phyloP scores from a whole-genome alignment of 306 rosid genomes.

The Cucurbita pepo region DNA sequence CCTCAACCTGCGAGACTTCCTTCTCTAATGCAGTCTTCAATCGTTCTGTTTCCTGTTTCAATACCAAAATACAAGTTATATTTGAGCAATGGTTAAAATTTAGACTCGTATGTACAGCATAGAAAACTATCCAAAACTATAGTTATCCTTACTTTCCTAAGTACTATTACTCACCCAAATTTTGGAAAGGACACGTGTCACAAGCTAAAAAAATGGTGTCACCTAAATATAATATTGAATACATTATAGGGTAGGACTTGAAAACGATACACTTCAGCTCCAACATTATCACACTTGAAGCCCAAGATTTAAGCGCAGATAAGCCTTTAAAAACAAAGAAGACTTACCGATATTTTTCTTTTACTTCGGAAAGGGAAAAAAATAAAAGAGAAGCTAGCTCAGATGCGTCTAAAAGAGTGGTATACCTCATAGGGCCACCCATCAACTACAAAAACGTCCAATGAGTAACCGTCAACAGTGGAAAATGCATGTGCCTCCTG shows the following conservation, averaged over 20 bases:
- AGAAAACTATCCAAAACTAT: background rate
- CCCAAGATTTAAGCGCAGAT: background rate
- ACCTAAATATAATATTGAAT: background rate
- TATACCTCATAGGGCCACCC: constrained; percentile 97
- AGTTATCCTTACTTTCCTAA: background rate
- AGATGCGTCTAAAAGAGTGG: background rate
- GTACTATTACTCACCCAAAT: background rate
- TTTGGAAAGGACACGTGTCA: background rate
- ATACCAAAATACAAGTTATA: constrained; percentile 7
- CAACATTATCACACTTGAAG: background rate
- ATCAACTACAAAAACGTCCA: constrained; percentile 97
- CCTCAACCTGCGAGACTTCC: constrained; percentile 65
- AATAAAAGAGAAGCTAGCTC: background rate
- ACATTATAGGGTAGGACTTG: background rate
- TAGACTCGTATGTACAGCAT: background rate
- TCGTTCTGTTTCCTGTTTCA: constrained; percentile 69
- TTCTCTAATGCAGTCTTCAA: constrained; percentile 53
- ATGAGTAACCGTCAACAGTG: constrained; percentile 77
- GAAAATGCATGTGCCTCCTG: constrained; percentile 99
- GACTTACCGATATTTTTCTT: background rate
- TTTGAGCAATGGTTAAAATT: background rate
- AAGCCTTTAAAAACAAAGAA: background rate
- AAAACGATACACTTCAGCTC: background rate
- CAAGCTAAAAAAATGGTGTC: background rate
- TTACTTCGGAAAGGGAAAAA: background rate